Base-by-base conservation (phyloP, 2,329 filamentous ascomycete species). In the Diaporthe capsici region DNA sequence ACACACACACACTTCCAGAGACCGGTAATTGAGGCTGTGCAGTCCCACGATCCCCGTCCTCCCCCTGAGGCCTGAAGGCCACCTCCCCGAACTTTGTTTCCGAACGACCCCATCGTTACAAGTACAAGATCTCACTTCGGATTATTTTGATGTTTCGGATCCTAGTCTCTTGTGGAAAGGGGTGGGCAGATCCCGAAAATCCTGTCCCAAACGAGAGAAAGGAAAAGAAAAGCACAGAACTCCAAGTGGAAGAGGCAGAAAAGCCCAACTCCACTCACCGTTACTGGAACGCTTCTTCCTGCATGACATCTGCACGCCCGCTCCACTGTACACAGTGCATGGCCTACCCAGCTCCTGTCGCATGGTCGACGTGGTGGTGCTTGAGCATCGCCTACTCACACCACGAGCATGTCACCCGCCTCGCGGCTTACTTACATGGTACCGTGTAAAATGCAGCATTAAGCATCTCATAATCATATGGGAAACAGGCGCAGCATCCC, bases 11-110 rank as follows among this genome's bases (percentile, higher is more conserved):
- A 39, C 65, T n/a, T 51, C 42, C 51, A 71, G 34, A 68, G 25
- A 65, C 53, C 28, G 58, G 47, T 31, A 39, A 74, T 75, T 76
- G 75, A 75, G 75, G 75, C 75, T 72, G 75, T 76, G 75, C 68
- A 72, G 42, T 71, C 60, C 74, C 58, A 70, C 47, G 31, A 75
- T 72, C 57, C 70, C 75, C 68, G 51, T 63, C 51, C 34, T 25
- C 65, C 49, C 58, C 75, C 73, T 55, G 22, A 31, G 13, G 34
- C 68, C 73, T 58, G 47, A 73, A 55, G 51, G 31, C 73, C 73
- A 57, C 42, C 53, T 34, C 57, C 44, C 65, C 47, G 47, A 60
- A 42, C 25, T 76, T 60, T 75, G 73, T 72, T 72, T 75, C 68
- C 61, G 60, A 70, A 63, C 37, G 58, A 55, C 57, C 57, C 68